Evolutionary conservation across 352 stramenopile genomes (phyloP).

Genomic region (Pythium vanterpoolii): DNA sequence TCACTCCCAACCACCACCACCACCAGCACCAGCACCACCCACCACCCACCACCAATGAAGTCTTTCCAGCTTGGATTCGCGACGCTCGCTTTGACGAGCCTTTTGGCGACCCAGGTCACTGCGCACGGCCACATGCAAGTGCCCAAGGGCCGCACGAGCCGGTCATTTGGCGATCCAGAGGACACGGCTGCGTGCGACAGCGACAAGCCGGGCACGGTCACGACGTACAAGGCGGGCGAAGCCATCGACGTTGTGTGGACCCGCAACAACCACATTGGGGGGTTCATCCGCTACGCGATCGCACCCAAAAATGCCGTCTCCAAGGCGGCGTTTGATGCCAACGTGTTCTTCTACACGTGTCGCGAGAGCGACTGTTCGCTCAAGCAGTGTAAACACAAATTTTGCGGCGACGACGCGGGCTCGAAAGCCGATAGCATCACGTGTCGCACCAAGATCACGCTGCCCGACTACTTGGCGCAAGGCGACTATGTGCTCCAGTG

Average conservation of each 20-base stretch:
- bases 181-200: too few species aligned
- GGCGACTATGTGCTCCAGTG: constrained; percentile 26
- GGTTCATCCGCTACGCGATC: constrained; percentile 31
- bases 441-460: constrained; percentile 22
- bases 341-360: constrained; percentile 31
- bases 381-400: too few species aligned
- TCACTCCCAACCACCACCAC: too few species aligned
- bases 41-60: too few species aligned
- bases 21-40: too few species aligned
- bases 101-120: too few species aligned
- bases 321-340: constrained; percentile 21
- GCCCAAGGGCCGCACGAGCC: too few species aligned
- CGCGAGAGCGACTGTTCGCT: constrained; percentile 26
- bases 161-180: too few species aligned
- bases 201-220: constrained; percentile 14
- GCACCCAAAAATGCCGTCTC: constrained; percentile 21
- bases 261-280: constrained; percentile 35
- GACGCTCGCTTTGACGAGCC: too few species aligned
- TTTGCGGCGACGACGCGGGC: constrained; percentile 1
- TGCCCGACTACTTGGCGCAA: constrained; percentile 16
- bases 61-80: too few species aligned
- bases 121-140: too few species aligned
- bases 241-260: constrained; percentile 27
- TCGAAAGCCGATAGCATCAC: constrained; percentile 15
- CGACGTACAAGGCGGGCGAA: constrained; percentile 12